Percentiles rank a stretch among this genome's conserved stretches.
These are phyloP conservation scores for Aureobasidium sp. DNA, from an alignment of 2,329 filamentous ascomycete genomes.

Conservation along the genomic window DNA sequence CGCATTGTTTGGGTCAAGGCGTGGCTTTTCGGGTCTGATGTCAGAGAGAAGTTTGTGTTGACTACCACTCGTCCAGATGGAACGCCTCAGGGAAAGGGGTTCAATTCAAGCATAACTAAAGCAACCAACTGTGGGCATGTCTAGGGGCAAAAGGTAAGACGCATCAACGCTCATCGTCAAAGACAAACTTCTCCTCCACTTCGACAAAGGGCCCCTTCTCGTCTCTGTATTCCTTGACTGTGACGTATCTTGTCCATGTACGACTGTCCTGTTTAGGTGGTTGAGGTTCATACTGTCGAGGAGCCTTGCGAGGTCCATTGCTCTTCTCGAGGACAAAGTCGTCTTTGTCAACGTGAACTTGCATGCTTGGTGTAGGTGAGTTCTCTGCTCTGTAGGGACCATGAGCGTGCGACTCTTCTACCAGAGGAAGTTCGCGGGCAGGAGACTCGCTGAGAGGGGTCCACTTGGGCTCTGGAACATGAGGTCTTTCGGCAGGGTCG, in stretches of 20 bases:
- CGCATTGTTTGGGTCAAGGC: too few species aligned
- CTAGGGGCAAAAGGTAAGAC: neutral
- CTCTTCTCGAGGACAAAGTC: neutral
- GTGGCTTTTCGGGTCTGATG: too few species aligned
- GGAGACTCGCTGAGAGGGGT: slow-evolving; percentile 11
- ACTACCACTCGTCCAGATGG: too few species aligned
- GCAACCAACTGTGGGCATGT: neutral
- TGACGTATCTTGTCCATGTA: slow-evolving; percentile 1
- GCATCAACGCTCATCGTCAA: neutral
- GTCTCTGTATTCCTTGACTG: slow-evolving; percentile 8
- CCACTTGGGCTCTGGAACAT: neutral
- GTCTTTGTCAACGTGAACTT: slow-evolving; percentile 5
- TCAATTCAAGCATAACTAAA: neutral
- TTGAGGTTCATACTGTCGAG: neutral
- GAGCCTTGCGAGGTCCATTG: neutral
- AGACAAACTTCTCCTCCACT: slow-evolving; percentile 14
- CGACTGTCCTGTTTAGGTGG: neutral
- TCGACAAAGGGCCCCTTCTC: slow-evolving; percentile 4
- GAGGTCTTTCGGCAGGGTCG: neutral
- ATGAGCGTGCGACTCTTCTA: neutral
- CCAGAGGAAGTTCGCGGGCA: slow-evolving; percentile 4
- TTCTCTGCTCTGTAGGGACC: slow-evolving; percentile 10
- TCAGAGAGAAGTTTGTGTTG: too few species aligned
- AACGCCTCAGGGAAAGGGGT: too few species aligned
- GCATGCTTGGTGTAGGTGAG: slow-evolving; percentile 8